These are phyloP conservation scores for Neopestalotiopsis sp. DNA, from an alignment of 2,329 filamentous ascomycete genomes.

Conservation along the genomic window DNA sequence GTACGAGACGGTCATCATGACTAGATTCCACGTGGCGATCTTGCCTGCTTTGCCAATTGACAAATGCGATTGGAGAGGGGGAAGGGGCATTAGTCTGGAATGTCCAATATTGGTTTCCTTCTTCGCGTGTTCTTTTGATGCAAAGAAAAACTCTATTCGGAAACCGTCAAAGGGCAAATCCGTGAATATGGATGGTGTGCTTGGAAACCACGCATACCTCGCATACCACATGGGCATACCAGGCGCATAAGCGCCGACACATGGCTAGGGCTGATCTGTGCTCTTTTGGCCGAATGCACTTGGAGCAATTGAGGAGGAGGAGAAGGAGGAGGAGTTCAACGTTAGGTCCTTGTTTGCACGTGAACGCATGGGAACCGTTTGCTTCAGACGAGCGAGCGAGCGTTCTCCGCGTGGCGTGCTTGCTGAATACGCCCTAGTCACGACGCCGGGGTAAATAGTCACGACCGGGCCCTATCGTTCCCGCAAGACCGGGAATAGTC, in stretches of 20 bases:
- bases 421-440: not conserved
- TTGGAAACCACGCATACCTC: not conserved
- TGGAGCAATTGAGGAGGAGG: not conserved
- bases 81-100: not conserved
- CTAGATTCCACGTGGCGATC: conserved; percentile 13
- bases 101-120: conserved; percentile 7
- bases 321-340: no score
- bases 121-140: conserved; percentile 13
- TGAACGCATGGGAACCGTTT: not conserved
- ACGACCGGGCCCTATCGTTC: not conserved
- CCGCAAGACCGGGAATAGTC: not conserved
- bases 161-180: not conserved
- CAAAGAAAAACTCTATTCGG: conserved; percentile 17
- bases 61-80: not conserved
- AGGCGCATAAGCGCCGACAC: conserved; percentile 5
- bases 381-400: not conserved
- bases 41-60: not conserved
- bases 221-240: not conserved
- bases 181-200: not conserved
- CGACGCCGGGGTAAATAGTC: not conserved
- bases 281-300: not conserved
- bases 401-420: not conserved
- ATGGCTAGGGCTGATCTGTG: conserved; percentile 13
- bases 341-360: not conserved
- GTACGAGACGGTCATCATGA: not conserved